Conservation (phyloP, 2,329 filamentous ascomycete species). For the Hypomyces perniciosus region DNA sequence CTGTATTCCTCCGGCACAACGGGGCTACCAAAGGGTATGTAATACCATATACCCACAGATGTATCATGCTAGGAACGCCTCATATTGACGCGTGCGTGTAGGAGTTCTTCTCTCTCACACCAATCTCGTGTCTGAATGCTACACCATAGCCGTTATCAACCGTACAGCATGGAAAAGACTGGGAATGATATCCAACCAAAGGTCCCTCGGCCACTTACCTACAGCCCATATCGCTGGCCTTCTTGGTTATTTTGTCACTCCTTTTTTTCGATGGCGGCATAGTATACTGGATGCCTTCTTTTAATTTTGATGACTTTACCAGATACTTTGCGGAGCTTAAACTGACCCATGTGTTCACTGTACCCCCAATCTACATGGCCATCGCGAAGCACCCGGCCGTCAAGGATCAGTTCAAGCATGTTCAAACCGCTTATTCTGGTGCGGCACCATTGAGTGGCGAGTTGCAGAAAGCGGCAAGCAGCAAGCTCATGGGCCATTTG, state of each 20-base stretch:
- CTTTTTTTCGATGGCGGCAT: constrained; percentile 37
- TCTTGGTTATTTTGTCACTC: constrained; percentile 37
- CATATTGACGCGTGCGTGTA: constrained; percentile 6
- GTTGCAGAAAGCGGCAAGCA: constrained; percentile 44
- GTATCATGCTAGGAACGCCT: neutral
- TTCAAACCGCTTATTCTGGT: constrained; percentile 44
- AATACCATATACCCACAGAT: neutral
- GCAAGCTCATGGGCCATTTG: constrained; percentile 43
- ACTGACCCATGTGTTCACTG: constrained; percentile 51
- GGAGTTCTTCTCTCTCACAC: constrained; percentile 39
- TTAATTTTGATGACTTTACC: constrained; percentile 52
- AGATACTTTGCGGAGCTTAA: constrained; percentile 42
- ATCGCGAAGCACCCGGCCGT: constrained; percentile 52
- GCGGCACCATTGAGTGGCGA: constrained; percentile 53
- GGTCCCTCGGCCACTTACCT: constrained; percentile 38
- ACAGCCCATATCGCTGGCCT: constrained; percentile 42
- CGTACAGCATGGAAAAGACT: constrained; percentile 25
- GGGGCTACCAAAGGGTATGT: constrained; percentile 38
- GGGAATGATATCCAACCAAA: constrained; percentile 23
- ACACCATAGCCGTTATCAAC: constrained; percentile 24
- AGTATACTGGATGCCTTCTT: constrained; percentile 58
- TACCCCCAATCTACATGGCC: constrained; percentile 55
- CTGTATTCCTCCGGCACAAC: constrained; percentile 46
- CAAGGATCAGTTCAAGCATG: constrained; percentile 46
- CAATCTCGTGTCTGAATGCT: constrained; percentile 36